Conservation (phyloP, 1,139 yeast species). For the Torulaspora globosa region DNA sequence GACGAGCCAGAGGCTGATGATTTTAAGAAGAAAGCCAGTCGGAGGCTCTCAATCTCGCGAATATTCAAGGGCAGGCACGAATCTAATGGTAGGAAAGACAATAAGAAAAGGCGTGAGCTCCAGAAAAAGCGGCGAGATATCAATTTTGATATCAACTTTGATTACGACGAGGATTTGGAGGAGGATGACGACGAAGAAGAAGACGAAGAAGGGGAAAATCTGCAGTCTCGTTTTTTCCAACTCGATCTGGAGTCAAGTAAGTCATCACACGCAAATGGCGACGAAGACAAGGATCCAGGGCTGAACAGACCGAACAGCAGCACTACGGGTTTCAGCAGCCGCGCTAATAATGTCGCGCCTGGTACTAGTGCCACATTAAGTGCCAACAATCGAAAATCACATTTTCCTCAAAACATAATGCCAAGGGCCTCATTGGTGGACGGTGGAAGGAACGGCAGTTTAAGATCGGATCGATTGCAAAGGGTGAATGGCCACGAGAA, state of each 20-base stretch:
- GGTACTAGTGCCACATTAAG: not conserved
- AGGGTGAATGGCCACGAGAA: constrained; percentile 12
- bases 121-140: constrained; percentile 12
- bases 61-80: constrained; percentile 23
- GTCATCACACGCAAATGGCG: constrained; percentile 14
- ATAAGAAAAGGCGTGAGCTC: constrained; percentile 6
- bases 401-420: constrained; percentile 22
- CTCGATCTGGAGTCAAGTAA: constrained; percentile 15
- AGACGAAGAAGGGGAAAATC: constrained; percentile 24
- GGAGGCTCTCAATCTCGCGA: constrained; percentile 21
- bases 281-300: constrained; percentile 18
- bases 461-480: constrained; percentile 10
- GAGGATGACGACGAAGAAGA: constrained; percentile 37
- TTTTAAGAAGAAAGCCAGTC: constrained; percentile 13
- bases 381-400: constrained; percentile 14
- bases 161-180: constrained; percentile 32
- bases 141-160: constrained; percentile 31
- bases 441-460: constrained; percentile 13
- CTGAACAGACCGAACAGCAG: constrained; percentile 14
- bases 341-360: not conserved
- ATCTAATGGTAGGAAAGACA: constrained; percentile 5
- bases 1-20: constrained; percentile 15
- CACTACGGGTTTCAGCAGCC: not conserved
- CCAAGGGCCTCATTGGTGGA: constrained; percentile 17
- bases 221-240: constrained; percentile 27